Conservation (phyloP, 2,329 filamentous ascomycete species). For the Claviceps maximensis region DNA sequence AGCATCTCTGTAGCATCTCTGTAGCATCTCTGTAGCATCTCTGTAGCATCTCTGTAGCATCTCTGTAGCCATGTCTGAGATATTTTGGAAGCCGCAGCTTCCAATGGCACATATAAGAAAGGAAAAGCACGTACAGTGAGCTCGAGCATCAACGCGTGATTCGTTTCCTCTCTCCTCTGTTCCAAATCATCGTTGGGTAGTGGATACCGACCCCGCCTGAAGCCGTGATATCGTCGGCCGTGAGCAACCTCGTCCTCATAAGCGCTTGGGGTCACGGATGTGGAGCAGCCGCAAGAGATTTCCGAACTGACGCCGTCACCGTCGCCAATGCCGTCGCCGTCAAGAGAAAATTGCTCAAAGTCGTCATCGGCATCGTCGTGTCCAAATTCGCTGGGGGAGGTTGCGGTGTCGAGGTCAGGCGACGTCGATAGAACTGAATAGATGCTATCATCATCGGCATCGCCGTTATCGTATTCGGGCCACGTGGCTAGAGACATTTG, state of each 20-base stretch:
- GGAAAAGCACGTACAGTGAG: slow-evolving; percentile 18
- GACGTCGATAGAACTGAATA: slow-evolving; percentile 19
- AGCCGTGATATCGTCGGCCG: slow-evolving; percentile 30
- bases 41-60: neutral
- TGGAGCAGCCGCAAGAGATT: slow-evolving; percentile 16
- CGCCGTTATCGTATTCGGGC: slow-evolving; percentile 4
- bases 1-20: neutral
- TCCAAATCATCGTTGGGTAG: slow-evolving; percentile 33
- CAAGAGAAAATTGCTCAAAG: slow-evolving; percentile 15
- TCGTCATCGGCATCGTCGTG: slow-evolving; percentile 15
- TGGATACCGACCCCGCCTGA: slow-evolving; percentile 29
- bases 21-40: neutral
- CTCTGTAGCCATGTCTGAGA: neutral
- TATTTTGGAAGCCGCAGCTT: neutral
- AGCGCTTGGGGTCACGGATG: slow-evolving; percentile 20
- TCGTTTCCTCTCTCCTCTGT: slow-evolving; percentile 31
- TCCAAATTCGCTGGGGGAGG: slow-evolving; percentile 11
- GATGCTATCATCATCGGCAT: slow-evolving; percentile 13
- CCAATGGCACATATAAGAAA: neutral
- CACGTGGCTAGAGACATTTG: slow-evolving; percentile 6
- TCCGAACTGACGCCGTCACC: slow-evolving; percentile 13
- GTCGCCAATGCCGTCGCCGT: slow-evolving; percentile 9
- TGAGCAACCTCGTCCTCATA: slow-evolving; percentile 21
- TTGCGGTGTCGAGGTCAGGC: slow-evolving; percentile 12
- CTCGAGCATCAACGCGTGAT: slow-evolving; percentile 32